Percentiles rank a stretch among this genome's conserved stretches.
Evolutionary conservation across 305 asterid genomes (phyloP).

Genomic region (Fraxinus platypoda): DNA sequence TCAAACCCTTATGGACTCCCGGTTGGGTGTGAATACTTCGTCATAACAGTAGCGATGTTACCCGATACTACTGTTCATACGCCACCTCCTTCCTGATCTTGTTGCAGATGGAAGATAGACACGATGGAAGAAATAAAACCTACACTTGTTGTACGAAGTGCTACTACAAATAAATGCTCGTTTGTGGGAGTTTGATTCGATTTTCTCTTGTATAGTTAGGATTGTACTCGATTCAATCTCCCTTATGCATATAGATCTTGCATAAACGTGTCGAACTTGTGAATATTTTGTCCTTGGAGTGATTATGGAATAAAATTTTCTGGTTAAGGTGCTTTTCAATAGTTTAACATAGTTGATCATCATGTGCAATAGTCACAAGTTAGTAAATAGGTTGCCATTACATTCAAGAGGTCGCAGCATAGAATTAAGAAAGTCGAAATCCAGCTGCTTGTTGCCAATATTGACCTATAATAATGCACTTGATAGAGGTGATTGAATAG

Average conservation of each 20-base stretch:
- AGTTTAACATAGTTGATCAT: not conserved
- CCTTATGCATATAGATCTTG: constrained; percentile 35
- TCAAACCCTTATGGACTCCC: constrained; percentile 72
- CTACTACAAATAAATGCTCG: constrained; percentile 20
- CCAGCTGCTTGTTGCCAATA: not conserved
- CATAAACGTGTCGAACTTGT: constrained; percentile 3
- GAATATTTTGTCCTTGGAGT: constrained; percentile 1
- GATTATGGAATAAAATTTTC: not conserved
- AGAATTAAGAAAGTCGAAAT: not conserved
- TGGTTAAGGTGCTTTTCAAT: not conserved
- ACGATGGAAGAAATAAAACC: constrained; percentile 81
- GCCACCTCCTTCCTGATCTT: constrained; percentile 86
- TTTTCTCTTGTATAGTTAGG: constrained; percentile 44
- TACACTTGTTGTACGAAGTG: constrained; percentile 22
- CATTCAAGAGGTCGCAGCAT: not conserved
- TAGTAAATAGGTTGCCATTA: not conserved
- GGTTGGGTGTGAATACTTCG: constrained; percentile 82
- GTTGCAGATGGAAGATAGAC: constrained; percentile 58
- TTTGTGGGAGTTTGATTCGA: constrained; percentile 13
- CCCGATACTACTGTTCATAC: constrained; percentile 77
- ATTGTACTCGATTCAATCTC: constrained; percentile 35
- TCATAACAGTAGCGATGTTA: constrained; percentile 92
- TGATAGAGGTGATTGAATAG: not conserved
- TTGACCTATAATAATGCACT: not conserved
- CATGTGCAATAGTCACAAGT: not conserved